Evolutionary conservation across 2,329 filamentous ascomycete species (phyloP), one percentile per base, ranked within the genome.

Genomic region (Pochonia chlamydosporia): DNA sequence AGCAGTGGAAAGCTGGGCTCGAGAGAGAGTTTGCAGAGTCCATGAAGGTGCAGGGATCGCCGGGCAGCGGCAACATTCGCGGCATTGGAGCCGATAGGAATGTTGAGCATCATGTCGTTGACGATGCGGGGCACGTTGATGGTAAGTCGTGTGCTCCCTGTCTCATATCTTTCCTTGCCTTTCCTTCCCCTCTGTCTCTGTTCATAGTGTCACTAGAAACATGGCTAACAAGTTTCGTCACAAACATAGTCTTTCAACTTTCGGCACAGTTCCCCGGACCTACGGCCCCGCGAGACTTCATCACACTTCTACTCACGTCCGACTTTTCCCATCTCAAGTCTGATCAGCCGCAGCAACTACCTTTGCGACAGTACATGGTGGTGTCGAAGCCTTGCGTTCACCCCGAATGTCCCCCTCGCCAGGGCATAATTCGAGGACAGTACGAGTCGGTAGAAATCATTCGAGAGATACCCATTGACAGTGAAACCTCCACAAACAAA

Each of bases 381-480:
- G 79, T 96, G 3, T 96, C 90, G 3, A 90, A 87, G 63, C 92
- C 92, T 1, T 87, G 89, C 58, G 66, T 77, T 18, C 90, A 96
- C 62, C 82, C 84, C 0, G 81, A 89, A 49, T 84, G 86, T 28
- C 83, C 84, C 18, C 75, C 77, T 11, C 75, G 85, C 9, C 69
- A 79, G 49, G 88, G 87, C 14, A 92, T 85, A 62, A 87, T 96
- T 42, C 78, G 89, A 35, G 92, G 91, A 3, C 76, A 84, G 53
- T 97, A 96, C 57, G 91, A 96, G 69, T 95, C 88, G 1, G 85
- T 96, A 14, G 92, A 97, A 66, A 76, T 96, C 54, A 91, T 96
- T 48, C 77, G 91, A 43, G 91, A 97, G 65, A 78, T 96, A 13
- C 85, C 84, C 1, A 62, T 82, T 9, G 70, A 73, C 37, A 62